Evolutionary conservation across 2,329 filamentous ascomycete species (phyloP).

Genomic region (Lasiodiplodia theobromae): DNA sequence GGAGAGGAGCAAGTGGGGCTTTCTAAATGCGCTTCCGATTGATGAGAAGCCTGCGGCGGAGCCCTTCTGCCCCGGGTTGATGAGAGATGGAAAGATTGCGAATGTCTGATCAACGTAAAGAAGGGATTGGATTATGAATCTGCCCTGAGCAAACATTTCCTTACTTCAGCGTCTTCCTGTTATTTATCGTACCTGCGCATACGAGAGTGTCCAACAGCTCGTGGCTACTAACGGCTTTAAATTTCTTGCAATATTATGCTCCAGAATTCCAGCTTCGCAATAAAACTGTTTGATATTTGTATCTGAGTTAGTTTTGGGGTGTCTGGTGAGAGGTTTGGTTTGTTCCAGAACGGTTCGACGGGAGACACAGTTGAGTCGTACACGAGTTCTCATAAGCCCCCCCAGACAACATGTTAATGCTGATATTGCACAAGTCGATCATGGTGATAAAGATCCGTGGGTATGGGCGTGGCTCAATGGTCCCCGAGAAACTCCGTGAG

Average conservation of each 20-base stretch:
- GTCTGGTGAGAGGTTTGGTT: background rate
- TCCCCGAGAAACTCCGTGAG: background rate
- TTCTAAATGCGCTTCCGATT: conserved; percentile 38
- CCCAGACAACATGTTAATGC: background rate
- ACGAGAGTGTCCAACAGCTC: background rate
- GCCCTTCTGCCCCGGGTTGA: conserved; percentile 9
- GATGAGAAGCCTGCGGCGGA: conserved; percentile 31
- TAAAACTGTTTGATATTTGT: background rate
- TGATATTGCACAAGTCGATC: background rate
- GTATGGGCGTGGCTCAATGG: background rate
- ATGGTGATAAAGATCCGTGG: background rate
- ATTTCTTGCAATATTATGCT: background rate
- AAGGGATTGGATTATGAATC: background rate
- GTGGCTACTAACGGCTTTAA: background rate
- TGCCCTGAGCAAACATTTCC: background rate
- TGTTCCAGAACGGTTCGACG: background rate
- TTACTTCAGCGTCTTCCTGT: background rate
- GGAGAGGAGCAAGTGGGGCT: conserved; percentile 37
- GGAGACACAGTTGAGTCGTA: background rate
- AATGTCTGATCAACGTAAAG: background rate
- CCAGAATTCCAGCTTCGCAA: background rate
- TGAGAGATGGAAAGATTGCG: conserved; percentile 25
- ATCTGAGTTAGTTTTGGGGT: background rate
- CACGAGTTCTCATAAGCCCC: background rate
- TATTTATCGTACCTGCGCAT: background rate